Conservation (phyloP, 1,284 basidiomycete species). For the Fistulinella cinereoalba region DNA sequence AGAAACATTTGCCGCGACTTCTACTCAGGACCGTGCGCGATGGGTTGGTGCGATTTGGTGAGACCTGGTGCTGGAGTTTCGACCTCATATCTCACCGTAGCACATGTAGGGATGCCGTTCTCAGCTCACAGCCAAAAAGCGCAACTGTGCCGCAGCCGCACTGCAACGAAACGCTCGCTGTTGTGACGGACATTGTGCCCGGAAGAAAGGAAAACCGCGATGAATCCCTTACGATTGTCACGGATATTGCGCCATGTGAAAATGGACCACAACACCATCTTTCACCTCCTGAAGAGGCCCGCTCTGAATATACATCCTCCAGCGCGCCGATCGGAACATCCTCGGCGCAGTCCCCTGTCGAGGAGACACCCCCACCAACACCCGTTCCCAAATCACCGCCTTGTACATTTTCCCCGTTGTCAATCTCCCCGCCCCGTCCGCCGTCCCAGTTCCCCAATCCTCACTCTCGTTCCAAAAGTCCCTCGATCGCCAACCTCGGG, state of each 20-base stretch:
- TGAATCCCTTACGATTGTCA: conserved; percentile 17
- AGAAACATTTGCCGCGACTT: conserved; percentile 60
- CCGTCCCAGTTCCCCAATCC: conserved; percentile 21
- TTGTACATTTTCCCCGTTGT: conserved; percentile 14
- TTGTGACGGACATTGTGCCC: conserved; percentile 19
- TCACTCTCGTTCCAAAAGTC: conserved; percentile 40
- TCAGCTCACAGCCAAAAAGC: conserved; percentile 38
- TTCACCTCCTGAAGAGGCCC: conserved; percentile 16
- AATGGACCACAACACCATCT: conserved; percentile 3
- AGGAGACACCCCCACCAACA: conserved; percentile 18
- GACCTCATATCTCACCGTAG: conserved; percentile 4
- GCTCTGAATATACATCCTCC: conserved; percentile 32
- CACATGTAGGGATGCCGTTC: conserved; percentile 53
- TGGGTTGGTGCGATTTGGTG: conserved; percentile 75
- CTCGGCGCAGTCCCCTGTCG: conserved; percentile 4
- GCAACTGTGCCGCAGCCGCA: background rate
- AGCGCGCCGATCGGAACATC: conserved; percentile 14
- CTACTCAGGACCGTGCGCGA: conserved; percentile 59
- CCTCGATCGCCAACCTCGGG: conserved; percentile 53
- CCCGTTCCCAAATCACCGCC: conserved; percentile 25
- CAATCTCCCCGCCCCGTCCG: conserved; percentile 29
- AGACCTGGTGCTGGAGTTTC: conserved; percentile 9
- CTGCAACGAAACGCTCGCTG: conserved; percentile 4
- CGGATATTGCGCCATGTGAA: conserved; percentile 11
- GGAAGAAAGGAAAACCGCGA: background rate